These are phyloP conservation scores for Nannochloris sp. DNA, from an alignment of 139 green algal genomes.

Conservation along the genomic window DNA sequence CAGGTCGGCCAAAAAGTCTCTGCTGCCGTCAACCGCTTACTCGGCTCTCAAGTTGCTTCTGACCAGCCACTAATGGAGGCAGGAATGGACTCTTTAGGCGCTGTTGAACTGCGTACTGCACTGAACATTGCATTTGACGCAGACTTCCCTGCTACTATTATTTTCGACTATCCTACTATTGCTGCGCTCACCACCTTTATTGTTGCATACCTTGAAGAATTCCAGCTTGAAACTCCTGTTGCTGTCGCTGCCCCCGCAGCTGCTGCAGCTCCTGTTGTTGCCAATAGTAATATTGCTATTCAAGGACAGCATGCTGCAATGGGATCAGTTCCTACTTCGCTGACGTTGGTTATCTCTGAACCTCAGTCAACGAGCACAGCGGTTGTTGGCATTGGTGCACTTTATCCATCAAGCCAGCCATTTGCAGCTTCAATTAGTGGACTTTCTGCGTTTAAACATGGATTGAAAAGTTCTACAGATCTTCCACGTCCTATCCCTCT, in stretches of 20 bases:
- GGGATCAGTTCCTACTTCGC: too few relatives aligned
- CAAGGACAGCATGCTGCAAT: too few relatives aligned
- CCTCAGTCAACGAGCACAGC: too few relatives aligned
- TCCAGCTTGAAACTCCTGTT: not conserved
- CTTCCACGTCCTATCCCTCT: too few relatives aligned
- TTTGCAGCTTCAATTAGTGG: too few relatives aligned
- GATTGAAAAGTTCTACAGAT: too few relatives aligned
- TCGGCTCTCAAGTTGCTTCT: not conserved
- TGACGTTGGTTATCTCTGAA: too few relatives aligned
- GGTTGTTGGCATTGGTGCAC: too few relatives aligned
- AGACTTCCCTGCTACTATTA: slow-evolving; percentile 27
- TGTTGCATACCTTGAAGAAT: not conserved
- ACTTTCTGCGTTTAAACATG: too few relatives aligned
- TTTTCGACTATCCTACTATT: slow-evolving; percentile 49
- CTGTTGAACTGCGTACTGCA: slow-evolving; percentile 12
- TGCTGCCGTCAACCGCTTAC: not conserved
- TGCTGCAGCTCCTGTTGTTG: too few relatives aligned
- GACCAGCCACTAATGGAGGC: slow-evolving; percentile 21
- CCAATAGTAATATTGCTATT: too few relatives aligned
- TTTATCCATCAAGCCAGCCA: too few relatives aligned
- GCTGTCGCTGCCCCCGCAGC: not conserved
- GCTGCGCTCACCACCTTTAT: slow-evolving; percentile 12
- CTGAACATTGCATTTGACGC: slow-evolving; percentile 10
- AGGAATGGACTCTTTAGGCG: slow-evolving; percentile 27
- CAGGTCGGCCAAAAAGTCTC: not conserved